Evolutionary conservation across 2,329 filamentous ascomycete species (phyloP).

Genomic region (Diaporthe citrichinensis): DNA sequence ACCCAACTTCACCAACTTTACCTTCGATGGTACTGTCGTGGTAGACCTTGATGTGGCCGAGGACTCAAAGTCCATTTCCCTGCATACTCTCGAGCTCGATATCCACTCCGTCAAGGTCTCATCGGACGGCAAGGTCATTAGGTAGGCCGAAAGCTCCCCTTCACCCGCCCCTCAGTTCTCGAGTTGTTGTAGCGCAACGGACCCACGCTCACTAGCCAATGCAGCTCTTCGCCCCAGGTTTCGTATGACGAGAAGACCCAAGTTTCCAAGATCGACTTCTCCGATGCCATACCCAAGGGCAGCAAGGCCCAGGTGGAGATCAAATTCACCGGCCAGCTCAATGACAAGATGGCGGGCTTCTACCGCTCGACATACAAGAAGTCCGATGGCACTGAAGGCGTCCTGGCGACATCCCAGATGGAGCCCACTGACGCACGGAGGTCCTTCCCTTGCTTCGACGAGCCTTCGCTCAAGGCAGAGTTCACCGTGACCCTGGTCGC

Average conservation of each 20-base stretch:
- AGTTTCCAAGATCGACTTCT: constrained; percentile 85
- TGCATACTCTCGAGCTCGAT: constrained; percentile 90
- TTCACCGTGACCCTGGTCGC: constrained; percentile 94
- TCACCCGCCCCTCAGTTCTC: neutral
- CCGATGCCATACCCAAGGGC: constrained; percentile 79
- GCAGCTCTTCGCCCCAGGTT: constrained; percentile 75
- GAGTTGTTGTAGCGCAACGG: constrained; percentile 36
- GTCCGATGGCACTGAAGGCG: constrained; percentile 81
- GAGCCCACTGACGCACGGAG: constrained; percentile 94
- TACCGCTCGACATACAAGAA: constrained; percentile 94
- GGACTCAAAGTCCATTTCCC: constrained; percentile 85
- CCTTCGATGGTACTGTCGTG: constrained; percentile 85
- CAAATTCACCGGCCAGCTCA: constrained; percentile 82
- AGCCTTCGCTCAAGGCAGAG: constrained; percentile 92
- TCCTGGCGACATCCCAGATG: constrained; percentile 94
- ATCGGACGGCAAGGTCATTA: constrained; percentile 68
- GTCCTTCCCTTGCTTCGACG: constrained; percentile 97
- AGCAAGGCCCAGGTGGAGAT: constrained; percentile 83
- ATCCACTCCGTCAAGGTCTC: constrained; percentile 82
- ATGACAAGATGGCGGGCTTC: constrained; percentile 92
- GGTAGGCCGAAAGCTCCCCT: constrained; percentile 50
- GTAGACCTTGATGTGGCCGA: constrained; percentile 91
- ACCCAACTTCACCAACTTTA: constrained; percentile 89
- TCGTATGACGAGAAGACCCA: constrained; percentile 85
- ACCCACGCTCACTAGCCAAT: constrained; percentile 46